These are phyloP conservation scores for Tricholoma flavovirens DNA, from an alignment of 768 basidiomycete genomes.

Conservation along the genomic window DNA sequence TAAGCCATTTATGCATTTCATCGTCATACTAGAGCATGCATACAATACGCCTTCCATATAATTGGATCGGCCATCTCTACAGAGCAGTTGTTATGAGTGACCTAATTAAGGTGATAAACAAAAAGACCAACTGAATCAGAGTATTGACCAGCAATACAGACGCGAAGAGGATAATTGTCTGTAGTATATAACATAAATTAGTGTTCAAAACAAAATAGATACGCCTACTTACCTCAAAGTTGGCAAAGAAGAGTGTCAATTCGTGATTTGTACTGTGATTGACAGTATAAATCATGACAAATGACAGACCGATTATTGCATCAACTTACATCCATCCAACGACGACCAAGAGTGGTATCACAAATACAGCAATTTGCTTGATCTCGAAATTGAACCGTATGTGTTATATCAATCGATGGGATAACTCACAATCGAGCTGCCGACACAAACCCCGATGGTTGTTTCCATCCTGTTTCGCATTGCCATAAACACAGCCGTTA, in stretches of 20 bases:
- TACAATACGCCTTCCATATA: constrained; percentile 90
- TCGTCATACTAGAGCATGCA: constrained; percentile 12
- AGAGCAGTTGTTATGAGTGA: constrained; percentile 3
- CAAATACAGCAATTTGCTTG: constrained; percentile 82
- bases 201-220: neutral
- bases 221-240: constrained; percentile 63
- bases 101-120: neutral
- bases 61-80: constrained; percentile 77
- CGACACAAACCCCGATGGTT: constrained; percentile 76
- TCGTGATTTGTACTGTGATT: constrained; percentile 53
- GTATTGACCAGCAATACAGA: constrained; percentile 87
- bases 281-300: neutral
- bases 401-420: neutral
- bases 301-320: constrained; percentile 6
- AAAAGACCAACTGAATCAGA: constrained; percentile 54
- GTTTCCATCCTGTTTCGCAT: constrained; percentile 59
- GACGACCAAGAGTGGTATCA: constrained; percentile 82
- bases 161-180: constrained; percentile 82
- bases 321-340: constrained; percentile 75
- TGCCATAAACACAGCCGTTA: constrained; percentile 85
- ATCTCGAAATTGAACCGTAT: neutral
- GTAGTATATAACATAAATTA: neutral
- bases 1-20: constrained; percentile 23
- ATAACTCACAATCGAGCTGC: constrained; percentile 68
- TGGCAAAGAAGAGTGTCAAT: constrained; percentile 76